Percentiles rank a stretch among this genome's conserved stretches.
Conservation (phyloP, 129 eudicot species). For the Lonicera japonica region DNA sequence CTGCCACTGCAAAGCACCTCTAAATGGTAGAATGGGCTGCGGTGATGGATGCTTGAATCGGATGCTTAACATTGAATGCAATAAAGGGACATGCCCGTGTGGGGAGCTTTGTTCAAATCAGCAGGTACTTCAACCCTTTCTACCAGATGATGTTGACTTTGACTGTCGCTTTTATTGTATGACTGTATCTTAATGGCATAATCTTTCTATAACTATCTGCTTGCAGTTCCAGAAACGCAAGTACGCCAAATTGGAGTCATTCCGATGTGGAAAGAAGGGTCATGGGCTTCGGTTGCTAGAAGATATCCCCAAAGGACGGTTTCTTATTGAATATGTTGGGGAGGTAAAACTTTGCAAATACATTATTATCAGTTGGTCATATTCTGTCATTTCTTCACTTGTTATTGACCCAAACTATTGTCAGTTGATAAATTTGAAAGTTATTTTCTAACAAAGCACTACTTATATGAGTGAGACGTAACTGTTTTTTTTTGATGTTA, state of each 20-base stretch:
- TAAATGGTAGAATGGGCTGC: constrained; percentile 80
- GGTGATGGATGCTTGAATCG: constrained; percentile 86
- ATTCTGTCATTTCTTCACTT: too few species aligned
- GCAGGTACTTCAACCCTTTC: constrained; percentile 45
- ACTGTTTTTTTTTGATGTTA: too few species aligned
- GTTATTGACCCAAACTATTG: too few species aligned
- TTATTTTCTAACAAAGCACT: too few species aligned
- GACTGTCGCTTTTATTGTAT: not conserved
- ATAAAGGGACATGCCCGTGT: constrained; percentile 91
- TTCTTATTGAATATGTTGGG: constrained; percentile 93
- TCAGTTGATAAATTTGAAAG: too few species aligned
- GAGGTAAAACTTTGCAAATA: constrained; percentile 61
- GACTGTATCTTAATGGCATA: constrained; percentile 4
- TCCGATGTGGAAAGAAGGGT: constrained; percentile 87
- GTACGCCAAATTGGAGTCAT: constrained; percentile 62
- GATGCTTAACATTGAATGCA: constrained; percentile 93
- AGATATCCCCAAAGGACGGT: constrained; percentile 74
- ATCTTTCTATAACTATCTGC: constrained; percentile 10
- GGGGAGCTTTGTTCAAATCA: constrained; percentile 93
- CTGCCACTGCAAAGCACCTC: constrained; percentile 81
- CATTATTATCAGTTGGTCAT: not conserved
- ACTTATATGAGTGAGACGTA: too few species aligned
- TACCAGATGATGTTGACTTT: not conserved
- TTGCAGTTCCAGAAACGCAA: constrained; percentile 91
- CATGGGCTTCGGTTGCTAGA: constrained; percentile 73